These are phyloP conservation scores for Chenopodium berlandieri DNA, from an alignment of 148 eudicot genomes.

Conservation along the genomic window DNA sequence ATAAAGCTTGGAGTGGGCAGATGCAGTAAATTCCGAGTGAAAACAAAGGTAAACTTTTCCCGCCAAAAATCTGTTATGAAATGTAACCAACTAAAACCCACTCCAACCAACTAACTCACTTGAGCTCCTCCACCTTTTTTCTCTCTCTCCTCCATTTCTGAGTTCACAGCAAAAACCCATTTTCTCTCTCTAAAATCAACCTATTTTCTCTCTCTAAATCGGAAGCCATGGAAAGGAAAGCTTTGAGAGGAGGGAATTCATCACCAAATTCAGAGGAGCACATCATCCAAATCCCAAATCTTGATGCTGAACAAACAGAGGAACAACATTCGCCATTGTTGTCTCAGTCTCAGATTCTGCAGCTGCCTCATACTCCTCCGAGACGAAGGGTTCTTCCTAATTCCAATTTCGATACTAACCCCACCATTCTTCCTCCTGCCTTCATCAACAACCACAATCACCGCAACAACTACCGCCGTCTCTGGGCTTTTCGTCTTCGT, in stretches of 20 bases:
- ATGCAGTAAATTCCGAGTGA: too few relatives aligned
- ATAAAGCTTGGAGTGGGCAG: not conserved
- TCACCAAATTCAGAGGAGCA: not conserved
- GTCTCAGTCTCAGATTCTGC: not conserved
- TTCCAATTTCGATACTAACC: not conserved
- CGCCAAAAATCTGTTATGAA: not conserved
- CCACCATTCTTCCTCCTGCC: not conserved
- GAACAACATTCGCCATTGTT: not conserved
- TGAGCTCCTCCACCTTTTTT: not conserved
- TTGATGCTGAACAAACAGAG: not conserved
- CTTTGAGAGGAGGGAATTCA: not conserved
- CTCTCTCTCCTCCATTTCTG: not conserved
- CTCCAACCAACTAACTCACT: not conserved
- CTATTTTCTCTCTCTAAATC: not conserved
- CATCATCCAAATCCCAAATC: not conserved
- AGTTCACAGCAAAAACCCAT: too few relatives aligned
- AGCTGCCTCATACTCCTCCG: not conserved
- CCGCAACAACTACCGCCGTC: not conserved
- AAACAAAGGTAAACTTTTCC: not conserved
- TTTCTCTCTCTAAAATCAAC: too few relatives aligned
- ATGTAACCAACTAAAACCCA: not conserved
- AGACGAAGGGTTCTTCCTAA: constrained; percentile 3
- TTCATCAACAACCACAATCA: not conserved
- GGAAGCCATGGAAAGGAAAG: not conserved
- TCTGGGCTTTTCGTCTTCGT: too few relatives aligned